Evolutionary conservation across 805 yeast species (phyloP), one percentile per base, ranked within the genome.

Genomic region (Metschnikowia lunata): DNA sequence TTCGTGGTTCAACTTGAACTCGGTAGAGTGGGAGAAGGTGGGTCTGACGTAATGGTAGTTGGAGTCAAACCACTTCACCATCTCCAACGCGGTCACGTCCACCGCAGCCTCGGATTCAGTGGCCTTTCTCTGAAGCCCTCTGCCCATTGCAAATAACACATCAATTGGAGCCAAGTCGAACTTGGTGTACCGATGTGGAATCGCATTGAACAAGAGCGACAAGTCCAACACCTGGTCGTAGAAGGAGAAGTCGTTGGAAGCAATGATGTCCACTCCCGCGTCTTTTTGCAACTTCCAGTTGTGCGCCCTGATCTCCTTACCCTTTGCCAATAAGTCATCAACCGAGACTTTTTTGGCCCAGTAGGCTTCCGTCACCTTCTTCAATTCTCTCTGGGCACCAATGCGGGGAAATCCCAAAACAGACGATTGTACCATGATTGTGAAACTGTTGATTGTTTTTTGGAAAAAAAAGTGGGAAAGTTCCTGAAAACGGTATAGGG

Each of bases 31-130:
- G 46, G 96, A 86, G 80, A 93, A 90, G 58, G 99, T 93, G 73
- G 99, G 99, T 80, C 99, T 88, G 64, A 93, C 98, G 72, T 93
- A 93, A 76, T 93, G 99, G 88, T 93, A 93, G 88, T 93, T 93
- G 56, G 97, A 87, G 75, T 93, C 99, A 62, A 93, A 93, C 99
- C 99, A 93, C 80, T 93, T 93, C 61, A 93, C 99, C 99, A 93
- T 93, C 82, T 93, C 96, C 69, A 88, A 80, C 62, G 99, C 99
- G 53, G 98, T 91, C 51, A 93, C 99, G 72, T 93, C 99, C 60
- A 93, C 96, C 58, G 95, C 96, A 60, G 84, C 79, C 51, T 82
- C 69, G 56, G 89, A 66, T 60, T 85, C 95, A 57, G 95, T 85
- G 57, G 95, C 96, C 73, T 85, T 83, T 77, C 93, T 88, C 79